Evolutionary conservation across 179 eudicot species (phyloP).

Genomic region (Beta macrorhiza): DNA sequence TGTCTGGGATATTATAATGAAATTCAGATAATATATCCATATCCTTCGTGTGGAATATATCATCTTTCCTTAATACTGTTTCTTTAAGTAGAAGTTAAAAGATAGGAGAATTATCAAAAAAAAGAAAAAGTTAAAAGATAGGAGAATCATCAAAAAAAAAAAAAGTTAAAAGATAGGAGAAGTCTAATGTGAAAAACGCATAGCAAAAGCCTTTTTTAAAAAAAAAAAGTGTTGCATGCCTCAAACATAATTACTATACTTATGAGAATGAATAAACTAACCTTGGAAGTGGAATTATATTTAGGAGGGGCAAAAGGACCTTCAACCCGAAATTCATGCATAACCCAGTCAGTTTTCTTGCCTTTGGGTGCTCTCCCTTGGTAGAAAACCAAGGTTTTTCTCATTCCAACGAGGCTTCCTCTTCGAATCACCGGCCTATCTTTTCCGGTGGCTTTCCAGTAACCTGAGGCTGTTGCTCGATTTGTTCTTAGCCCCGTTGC

Average conservation of each 20-base stretch:
- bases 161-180: no score
- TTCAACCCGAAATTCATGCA: conserved; percentile 92
- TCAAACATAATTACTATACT: background rate
- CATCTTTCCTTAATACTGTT: no score
- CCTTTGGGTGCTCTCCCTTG: conserved; percentile 97
- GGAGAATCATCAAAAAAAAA: no score
- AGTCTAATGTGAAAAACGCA: no score
- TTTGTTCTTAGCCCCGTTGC: conserved; percentile 87
- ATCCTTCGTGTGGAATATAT: no score
- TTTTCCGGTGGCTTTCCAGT: conserved; percentile 98
- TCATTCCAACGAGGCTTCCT: conserved; percentile 73
- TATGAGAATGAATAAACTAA: background rate
- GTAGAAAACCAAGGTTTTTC: conserved; percentile 87
- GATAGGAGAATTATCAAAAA: no score
- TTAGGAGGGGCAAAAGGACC: conserved; percentile 55
- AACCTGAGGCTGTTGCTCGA: conserved; percentile 81
- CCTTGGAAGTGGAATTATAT: conserved; percentile 43
- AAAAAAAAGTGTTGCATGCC: background rate
- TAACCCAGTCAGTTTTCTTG: conserved; percentile 81
- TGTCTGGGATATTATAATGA: no score
- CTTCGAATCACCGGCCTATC: conserved; percentile 52
- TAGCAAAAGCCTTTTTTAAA: no score
- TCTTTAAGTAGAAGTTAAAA: no score
- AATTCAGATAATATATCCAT: no score
- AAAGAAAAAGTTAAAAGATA: no score